Base-by-base conservation (phyloP, 257 asterid genomes). In the Handroanthus guayacan region DNA sequence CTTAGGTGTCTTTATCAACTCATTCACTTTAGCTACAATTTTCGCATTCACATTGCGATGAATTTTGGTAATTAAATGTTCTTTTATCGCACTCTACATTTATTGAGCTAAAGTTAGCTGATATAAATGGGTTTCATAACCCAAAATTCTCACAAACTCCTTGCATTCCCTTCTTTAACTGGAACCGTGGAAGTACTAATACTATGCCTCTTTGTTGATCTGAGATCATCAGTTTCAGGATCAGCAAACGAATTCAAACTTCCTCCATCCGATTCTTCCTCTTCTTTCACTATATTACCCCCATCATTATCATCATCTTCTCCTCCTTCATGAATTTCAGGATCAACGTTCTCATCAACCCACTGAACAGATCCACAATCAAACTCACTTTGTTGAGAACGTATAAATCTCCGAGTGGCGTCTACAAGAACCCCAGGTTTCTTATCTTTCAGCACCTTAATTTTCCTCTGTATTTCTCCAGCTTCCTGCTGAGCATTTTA, bases 401-500 rank as follows among this genome's bases (percentile, higher is more conserved):
- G 7, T 12, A 9, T 74, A 25, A 20, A 5, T 4, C 17, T 43
- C 1, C 2, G 4, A 3, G 57, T 36, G 47, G 20, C 66, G 56
- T 41, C 9, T 41, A 61, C 50, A 31, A 69, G 48, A 57, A 11
- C 62, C 10, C 4, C 1, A 1, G 52, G 52, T 4, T 25, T 69
- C 11, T 6, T 31, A 14, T 5, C 5, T 1, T 62, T 39, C 51
- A 77, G 76, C 48, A 6, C 36, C 39, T 9, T 0, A 45, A 69
- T 67, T 1, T n/a, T 2, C 1, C 31, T 50, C 77, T 44, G 72
- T 8, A 16, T 69, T 13, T 34, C 11, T 44, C 17, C 2, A 76
- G 54, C 37, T 58, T 45, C 51, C 13, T 10, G 65, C 62, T 38
- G 77, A 78, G 77, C 62, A 12, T 51, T 38, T 52, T 71, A n/a